Base-by-base conservation (phyloP, 257 asterid genomes). In the Solanum rostratum region DNA sequence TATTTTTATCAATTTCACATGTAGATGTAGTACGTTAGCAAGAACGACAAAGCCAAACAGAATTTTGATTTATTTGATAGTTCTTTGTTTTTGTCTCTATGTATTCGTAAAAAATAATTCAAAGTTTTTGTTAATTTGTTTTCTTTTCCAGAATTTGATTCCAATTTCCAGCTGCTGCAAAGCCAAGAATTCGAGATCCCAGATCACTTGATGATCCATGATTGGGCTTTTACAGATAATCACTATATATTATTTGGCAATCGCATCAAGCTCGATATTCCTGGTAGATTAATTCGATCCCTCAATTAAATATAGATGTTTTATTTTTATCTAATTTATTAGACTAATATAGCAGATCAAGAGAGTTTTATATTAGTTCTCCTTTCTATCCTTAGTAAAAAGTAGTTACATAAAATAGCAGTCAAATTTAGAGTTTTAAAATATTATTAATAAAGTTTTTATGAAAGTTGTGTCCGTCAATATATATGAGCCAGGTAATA, bases 161-260 rank as follows among this genome's bases (percentile, higher is more conserved):
- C 92, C 65, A 92, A 92, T 63, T 95, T 96, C 74, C 90, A 90
- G 90, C 79, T 93, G 85, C 55, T 95, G 71, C 93, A 92, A 85
- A 93, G 95, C 87, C 93, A 91, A 85, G 98, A 95, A 85, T 96
- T 92, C 88, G 87, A 79, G 88, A 93, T 96, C 71, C 95, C 97
- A 0, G 99, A 96, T 84, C 99, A 96, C 79, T 87, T 96, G 82
- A 96, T 96, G 99, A 93, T 95, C 86, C 99, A 96, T 69, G 99
- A 96, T 88, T 96, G 99, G 98, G 99, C 99, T 30, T 93, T 92
- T 82, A 96, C 99, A 1, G 98, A 95, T 84, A 89, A 89, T 78
- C 92, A 93, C 80, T 96, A 96, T 91, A 92, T 96, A 79, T 84
- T 96, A 87, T 95, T 95, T 81, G 99, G 96, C 30, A 96, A 96